These are phyloP conservation scores for Capronia americana DNA, from an alignment of 2,329 filamentous ascomycete species.

Conservation along the genomic window DNA sequence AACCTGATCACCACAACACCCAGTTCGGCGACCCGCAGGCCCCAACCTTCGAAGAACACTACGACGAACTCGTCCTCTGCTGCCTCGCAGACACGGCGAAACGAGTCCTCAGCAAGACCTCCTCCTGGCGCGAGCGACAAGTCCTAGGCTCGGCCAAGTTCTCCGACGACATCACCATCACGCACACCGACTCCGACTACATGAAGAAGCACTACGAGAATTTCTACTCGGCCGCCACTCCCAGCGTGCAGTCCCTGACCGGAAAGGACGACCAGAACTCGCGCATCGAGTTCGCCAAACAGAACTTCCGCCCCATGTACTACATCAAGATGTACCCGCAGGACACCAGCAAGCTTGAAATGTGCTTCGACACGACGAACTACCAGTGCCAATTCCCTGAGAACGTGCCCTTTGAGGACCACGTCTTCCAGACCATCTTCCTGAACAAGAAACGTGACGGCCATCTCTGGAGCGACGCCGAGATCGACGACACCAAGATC, in stretches of 20 bases:
- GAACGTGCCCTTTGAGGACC: conserved; percentile 60
- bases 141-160: conserved; percentile 74
- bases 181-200: conserved; percentile 64
- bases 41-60: conserved; percentile 55
- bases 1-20: conserved; percentile 37
- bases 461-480: conserved; percentile 63
- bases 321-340: conserved; percentile 63
- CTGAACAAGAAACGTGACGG: conserved; percentile 62
- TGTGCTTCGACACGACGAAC: conserved; percentile 76
- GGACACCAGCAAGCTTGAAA: conserved; percentile 63
- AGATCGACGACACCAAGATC: conserved; percentile 63
- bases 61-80: conserved; percentile 66
- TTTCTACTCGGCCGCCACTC: conserved; percentile 40
- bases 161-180: conserved; percentile 67
- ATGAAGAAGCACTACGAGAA: conserved; percentile 54
- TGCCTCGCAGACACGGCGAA: conserved; percentile 62
- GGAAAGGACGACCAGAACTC: conserved; percentile 31
- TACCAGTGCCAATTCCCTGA: conserved; percentile 72
- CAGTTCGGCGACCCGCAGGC: conserved; percentile 29
- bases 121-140: conserved; percentile 66
- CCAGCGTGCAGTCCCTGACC: conserved; percentile 39
- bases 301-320: conserved; percentile 65
- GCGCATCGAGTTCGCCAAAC: conserved; percentile 43
- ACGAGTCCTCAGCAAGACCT: conserved; percentile 58
- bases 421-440: conserved; percentile 73